Evolutionary conservation across 2,329 filamentous ascomycete genomes (phyloP).

Genomic region (Cladobotryum mycophilum): DNA sequence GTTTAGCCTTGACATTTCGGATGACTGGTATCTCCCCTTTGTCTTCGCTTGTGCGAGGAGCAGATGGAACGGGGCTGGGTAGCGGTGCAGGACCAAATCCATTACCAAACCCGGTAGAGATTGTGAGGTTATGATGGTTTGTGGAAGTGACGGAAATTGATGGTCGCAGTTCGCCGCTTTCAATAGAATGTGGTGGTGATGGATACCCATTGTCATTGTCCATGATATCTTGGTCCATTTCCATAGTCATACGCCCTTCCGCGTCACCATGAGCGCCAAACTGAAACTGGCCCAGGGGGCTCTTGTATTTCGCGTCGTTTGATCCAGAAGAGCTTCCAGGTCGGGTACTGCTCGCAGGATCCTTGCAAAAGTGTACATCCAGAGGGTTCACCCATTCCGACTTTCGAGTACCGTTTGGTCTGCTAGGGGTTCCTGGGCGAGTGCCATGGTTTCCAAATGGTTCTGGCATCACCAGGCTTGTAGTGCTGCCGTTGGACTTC

Average conservation of each 20-base stretch:
- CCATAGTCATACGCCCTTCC: conserved; percentile 1
- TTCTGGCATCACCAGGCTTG: conserved; percentile 29
- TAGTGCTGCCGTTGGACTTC: conserved; percentile 27
- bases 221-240: conserved; percentile 10
- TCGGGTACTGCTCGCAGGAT: conserved; percentile 15
- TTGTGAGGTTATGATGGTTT: too few relatives aligned
- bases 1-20: conserved; percentile 42
- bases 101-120: conserved; percentile 5
- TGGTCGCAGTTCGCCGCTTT: conserved; percentile 21
- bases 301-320: conserved; percentile 23
- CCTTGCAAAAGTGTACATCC: conserved; percentile 38
- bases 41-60: conserved; percentile 35
- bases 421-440: conserved; percentile 21
- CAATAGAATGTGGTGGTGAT: conserved; percentile 33
- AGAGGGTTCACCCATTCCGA: conserved; percentile 42
- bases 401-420: conserved; percentile 24
- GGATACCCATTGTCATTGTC: conserved; percentile 23
- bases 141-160: conserved; percentile 3
- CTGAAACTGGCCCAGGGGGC: conserved; percentile 36
- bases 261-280: conserved; percentile 22
- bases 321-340: conserved; percentile 18
- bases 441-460: conserved; percentile 24
- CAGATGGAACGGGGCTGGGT: conserved; percentile 38
- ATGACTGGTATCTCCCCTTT: conserved; percentile 39
- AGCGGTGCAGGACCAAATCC: conserved; percentile 25